These are phyloP conservation scores for Zanthoxylum bungeanum DNA, from an alignment of 345 rosid species.

Conservation along the genomic window DNA sequence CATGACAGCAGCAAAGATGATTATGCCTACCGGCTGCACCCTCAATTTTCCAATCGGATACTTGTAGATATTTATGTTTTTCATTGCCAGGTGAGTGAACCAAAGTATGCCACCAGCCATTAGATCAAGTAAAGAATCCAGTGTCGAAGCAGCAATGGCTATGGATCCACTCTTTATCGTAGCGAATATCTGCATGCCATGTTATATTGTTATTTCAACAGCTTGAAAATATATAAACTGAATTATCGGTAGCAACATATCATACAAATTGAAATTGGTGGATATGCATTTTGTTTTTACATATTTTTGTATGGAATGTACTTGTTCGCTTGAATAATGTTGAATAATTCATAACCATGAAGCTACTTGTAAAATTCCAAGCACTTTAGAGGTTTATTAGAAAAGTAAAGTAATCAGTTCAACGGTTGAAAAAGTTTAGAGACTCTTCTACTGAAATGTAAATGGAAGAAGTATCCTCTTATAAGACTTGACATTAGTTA, in stretches of 20 bases:
- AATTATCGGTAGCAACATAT: background rate
- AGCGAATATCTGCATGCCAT: constrained; percentile 57
- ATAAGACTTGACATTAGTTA: background rate
- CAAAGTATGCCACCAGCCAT: constrained; percentile 97
- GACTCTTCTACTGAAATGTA: background rate
- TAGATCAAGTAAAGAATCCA: constrained; percentile 91
- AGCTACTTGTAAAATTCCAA: background rate
- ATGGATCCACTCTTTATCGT: constrained; percentile 84
- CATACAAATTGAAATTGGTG: background rate
- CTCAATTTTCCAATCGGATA: constrained; percentile 97
- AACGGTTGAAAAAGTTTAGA: background rate
- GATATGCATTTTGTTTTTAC: background rate
- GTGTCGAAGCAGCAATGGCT: constrained; percentile 94
- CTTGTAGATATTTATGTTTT: constrained; percentile 69
- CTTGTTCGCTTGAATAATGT: background rate
- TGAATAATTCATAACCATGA: background rate
- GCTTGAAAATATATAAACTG: background rate
- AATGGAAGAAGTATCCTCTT: background rate
- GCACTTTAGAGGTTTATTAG: background rate
- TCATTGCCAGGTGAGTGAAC: constrained; percentile 92
- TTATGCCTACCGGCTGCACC: constrained; percentile 92
- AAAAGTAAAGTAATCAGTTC: background rate
- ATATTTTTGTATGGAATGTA: background rate
- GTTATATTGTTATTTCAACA: background rate
- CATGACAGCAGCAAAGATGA: constrained; percentile 92